Evolutionary conservation across 2,329 filamentous ascomycete species (phyloP).

Genomic region (Penicillium sp.): DNA sequence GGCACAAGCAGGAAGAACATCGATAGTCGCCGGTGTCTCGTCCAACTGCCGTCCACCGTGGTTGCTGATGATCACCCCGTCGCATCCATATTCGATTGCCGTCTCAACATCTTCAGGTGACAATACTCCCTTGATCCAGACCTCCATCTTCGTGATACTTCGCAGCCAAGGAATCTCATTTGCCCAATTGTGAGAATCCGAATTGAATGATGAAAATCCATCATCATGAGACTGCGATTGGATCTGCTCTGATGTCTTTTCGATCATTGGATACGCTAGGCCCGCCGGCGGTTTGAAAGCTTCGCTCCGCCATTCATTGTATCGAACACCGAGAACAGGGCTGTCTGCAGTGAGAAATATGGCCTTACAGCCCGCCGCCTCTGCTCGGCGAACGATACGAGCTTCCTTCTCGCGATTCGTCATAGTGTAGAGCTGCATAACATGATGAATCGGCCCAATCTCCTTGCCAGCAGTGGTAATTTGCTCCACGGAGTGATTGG

Average conservation of each 20-base stretch:
- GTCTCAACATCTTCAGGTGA: conserved; percentile 37
- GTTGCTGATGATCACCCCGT: conserved; percentile 40
- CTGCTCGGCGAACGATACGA: conserved; percentile 29
- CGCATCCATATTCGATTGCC: conserved; percentile 36
- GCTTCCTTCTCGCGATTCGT: conserved; percentile 24
- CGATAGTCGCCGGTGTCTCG: conserved; percentile 37
- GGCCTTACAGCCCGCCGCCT: conserved; percentile 45
- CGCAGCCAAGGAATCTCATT: conserved; percentile 51
- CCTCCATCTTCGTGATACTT: conserved; percentile 49
- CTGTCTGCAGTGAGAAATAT: conserved; percentile 56
- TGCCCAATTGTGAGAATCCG: conserved; percentile 44
- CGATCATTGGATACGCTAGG: conserved; percentile 41
- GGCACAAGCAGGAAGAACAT: conserved; percentile 32
- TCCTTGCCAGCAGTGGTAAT: conserved; percentile 37
- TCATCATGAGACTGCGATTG: conserved; percentile 23
- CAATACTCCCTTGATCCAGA: conserved; percentile 30
- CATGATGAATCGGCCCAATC: conserved; percentile 19
- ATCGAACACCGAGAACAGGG: conserved; percentile 53
- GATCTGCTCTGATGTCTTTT: conserved; percentile 23
- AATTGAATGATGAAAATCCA: conserved; percentile 23
- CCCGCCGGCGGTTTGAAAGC: conserved; percentile 46
- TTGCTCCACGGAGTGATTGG: conserved; percentile 48
- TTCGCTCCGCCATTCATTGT: conserved; percentile 54
- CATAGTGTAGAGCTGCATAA: conserved; percentile 29
- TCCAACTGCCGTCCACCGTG: conserved; percentile 41